phyloP scores from a whole-genome alignment of 164 flowering plant genomes.

The Nelumbo lutea region DNA sequence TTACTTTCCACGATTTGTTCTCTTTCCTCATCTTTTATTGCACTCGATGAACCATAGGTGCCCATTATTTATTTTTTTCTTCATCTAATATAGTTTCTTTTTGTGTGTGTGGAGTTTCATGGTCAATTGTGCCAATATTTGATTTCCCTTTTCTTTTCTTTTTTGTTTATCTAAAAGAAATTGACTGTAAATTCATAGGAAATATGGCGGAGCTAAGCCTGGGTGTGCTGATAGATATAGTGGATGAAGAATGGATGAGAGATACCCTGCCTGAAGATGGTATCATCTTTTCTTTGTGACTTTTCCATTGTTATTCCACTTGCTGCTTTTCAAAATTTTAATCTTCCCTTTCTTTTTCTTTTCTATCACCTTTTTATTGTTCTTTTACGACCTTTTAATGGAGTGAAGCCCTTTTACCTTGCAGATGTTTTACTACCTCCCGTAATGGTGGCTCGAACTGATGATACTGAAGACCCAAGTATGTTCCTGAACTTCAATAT shows the following conservation, averaged over 20 bases:
- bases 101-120: too few species aligned
- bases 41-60: too few species aligned
- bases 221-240: conserved; percentile 57
- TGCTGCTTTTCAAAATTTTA: background rate
- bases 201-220: conserved; percentile 50
- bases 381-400: background rate
- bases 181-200: background rate
- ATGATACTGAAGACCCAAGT: conserved; percentile 80
- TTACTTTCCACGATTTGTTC: too few species aligned
- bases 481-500: conserved; percentile 17
- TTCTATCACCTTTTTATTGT: background rate
- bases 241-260: conserved; percentile 83
- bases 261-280: conserved; percentile 68
- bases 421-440: conserved; percentile 65
- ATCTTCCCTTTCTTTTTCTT: background rate
- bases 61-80: too few species aligned
- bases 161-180: too few species aligned
- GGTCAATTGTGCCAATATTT: too few species aligned
- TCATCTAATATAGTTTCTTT: too few species aligned
- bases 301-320: background rate
- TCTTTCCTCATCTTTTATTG: too few species aligned
- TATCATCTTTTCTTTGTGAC: conserved; percentile 4
- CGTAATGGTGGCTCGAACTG: conserved; percentile 48
- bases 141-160: too few species aligned
- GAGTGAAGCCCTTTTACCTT: background rate